Evolutionary conservation across 2,329 filamentous ascomycete genomes (phyloP), one percentile per base, ranked within the genome.

Genomic region (Penicillium hordei): DNA sequence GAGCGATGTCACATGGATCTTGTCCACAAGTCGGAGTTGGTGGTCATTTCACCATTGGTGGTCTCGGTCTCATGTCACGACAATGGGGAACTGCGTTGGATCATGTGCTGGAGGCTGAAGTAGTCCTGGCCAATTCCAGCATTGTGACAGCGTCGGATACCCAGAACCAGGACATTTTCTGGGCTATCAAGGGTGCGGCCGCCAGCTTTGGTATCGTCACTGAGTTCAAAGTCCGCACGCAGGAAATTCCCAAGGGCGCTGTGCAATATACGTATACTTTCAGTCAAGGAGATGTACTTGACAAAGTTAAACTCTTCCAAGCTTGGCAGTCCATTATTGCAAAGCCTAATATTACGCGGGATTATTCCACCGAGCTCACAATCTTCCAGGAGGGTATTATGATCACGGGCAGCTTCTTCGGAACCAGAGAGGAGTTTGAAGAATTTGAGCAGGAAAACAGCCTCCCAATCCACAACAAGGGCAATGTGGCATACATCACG

Each of bases 361-460:
- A 84, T 19, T 86, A 88, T 63, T 80, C 83, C 3, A 81, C 79
- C 5, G 77, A 85, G 52, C 81, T 88, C 52, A 77, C 84, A 34
- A 74, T 85, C 44, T 76, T 83, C 34, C 79, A 82, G 23, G 70
- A 82, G 0, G 83, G 83, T 1, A 79, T 79, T 53, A 67, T 86
- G 57, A 82, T 88, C 61, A 82, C 82, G 0, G 85, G 83, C 2
- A 85, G 82, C 0, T 89, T 84, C 64, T 88, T 86, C 65, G 86
- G 86, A 10, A 82, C 82, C 0, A 72, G 81, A 44, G 77, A 74
- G 0, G 85, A 89, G 66, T 89, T 80, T 64, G 66, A 81, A 4
- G 77, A 77, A 2, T 60, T 76, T 1, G 60, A 67, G 25, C 44
- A 70, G 1, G 65, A 71, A 40, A 58, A 65, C 7, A 48, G 60